A percentile compares a stretch with the other conserved stretches of the same genome.
These are phyloP conservation scores for Solanum hybrid DNA, from an alignment of 305 asterid genomes.

Conservation along the genomic window DNA sequence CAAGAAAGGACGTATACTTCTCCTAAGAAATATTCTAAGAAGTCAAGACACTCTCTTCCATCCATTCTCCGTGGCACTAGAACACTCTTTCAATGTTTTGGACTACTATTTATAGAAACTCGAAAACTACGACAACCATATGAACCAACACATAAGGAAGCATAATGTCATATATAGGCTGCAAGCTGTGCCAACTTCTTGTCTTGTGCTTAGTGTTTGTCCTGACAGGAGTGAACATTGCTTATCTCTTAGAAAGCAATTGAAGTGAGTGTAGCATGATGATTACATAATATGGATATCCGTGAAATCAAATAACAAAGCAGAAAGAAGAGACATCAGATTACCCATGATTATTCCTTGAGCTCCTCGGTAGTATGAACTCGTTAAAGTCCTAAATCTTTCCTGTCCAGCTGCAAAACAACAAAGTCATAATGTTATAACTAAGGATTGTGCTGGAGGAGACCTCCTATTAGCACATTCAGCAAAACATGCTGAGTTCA, in stretches of 20 bases:
- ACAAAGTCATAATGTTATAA: not conserved
- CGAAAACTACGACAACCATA: not conserved
- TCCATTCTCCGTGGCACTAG: not conserved
- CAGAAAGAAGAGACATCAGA: not conserved
- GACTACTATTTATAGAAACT: not conserved
- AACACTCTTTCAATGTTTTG: not conserved
- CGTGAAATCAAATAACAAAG: not conserved
- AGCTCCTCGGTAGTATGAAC: slow-evolving; percentile 52
- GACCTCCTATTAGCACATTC: not conserved
- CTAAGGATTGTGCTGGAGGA: not conserved
- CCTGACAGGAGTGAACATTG: not conserved
- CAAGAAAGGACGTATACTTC: not conserved
- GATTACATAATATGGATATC: not conserved
- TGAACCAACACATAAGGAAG: not conserved
- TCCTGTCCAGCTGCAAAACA: slow-evolving; percentile 50
- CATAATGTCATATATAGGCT: not conserved
- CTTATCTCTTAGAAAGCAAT: not conserved
- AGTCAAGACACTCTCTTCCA: not conserved
- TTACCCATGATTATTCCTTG: slow-evolving; percentile 54
- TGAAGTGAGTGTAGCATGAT: not conserved
- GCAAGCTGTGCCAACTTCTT: not conserved
- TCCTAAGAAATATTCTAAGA: not conserved
- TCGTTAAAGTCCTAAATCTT: slow-evolving; percentile 46
- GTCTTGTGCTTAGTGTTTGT: not conserved
- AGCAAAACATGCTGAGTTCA: not conserved